Evolutionary conservation across 495 filamentous ascomycete species (phyloP).

Genomic region (Penicillium cosmopolitanum): DNA sequence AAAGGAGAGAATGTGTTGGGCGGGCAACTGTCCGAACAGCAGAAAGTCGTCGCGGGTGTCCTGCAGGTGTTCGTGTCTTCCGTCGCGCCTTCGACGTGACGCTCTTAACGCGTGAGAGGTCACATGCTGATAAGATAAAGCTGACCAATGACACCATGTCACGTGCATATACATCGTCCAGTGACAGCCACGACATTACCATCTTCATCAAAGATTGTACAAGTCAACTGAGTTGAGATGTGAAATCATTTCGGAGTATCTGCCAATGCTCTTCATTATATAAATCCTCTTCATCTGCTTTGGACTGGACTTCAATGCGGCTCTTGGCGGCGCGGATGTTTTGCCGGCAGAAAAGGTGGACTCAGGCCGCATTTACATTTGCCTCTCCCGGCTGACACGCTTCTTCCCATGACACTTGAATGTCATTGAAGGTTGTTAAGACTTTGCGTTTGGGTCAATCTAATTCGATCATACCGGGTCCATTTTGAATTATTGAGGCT

Average conservation of each 20-base stretch:
- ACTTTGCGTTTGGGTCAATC: background rate
- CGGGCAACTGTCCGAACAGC: conserved; percentile 13
- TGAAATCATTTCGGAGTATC: too few species aligned
- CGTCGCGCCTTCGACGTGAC: conserved; percentile 32
- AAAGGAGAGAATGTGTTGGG: conserved; percentile 19
- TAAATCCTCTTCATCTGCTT: background rate
- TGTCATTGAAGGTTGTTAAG: background rate
- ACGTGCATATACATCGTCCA: background rate
- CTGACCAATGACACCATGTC: background rate
- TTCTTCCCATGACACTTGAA: background rate
- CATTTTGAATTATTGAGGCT: background rate
- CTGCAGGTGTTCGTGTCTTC: conserved; percentile 9
- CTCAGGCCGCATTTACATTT: conserved; percentile 2
- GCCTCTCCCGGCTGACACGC: conserved; percentile 1
- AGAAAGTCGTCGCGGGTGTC: conserved; percentile 10
- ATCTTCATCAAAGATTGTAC: background rate
- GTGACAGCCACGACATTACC: background rate
- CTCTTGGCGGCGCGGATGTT: conserved; percentile 5
- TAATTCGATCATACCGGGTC: too few species aligned
- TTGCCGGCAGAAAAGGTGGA: conserved; percentile 21
- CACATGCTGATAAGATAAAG: conserved; percentile 20
- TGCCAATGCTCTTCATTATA: too few species aligned
- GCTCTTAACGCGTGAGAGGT: conserved; percentile 34
- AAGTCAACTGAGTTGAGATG: background rate
- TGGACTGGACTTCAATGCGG: background rate